Percentiles rank a stretch among this genome's conserved stretches.
Conservation (phyloP, 495 filamentous ascomycete species). For the Penicillium soppii region DNA sequence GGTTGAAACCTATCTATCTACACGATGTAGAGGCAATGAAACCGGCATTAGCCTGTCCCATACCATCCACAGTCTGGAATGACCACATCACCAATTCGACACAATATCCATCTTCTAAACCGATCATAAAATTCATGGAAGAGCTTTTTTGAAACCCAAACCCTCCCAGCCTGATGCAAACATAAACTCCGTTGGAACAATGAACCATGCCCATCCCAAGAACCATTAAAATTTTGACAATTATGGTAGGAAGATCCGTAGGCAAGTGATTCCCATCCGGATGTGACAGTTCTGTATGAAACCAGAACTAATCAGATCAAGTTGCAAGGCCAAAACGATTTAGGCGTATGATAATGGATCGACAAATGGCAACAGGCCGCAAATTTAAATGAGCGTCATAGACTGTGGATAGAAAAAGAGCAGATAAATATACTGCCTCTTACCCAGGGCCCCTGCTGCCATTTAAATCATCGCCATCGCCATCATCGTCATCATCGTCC, state of each 20-base stretch:
- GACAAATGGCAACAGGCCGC: constrained; percentile 11
- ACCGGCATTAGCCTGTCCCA: not conserved
- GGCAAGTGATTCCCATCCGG: constrained; percentile 6
- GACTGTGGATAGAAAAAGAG: constrained; percentile 15
- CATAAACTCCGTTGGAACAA: constrained; percentile 18
- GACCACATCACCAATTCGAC: not conserved
- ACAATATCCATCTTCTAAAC: constrained; percentile 20
- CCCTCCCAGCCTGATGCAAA: constrained; percentile 10
- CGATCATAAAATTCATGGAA: constrained; percentile 21
- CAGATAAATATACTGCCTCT: constrained; percentile 36
- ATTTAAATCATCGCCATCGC: constrained; percentile 25
- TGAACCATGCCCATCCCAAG: constrained; percentile 20
- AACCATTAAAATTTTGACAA: constrained; percentile 8
- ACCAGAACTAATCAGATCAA: constrained; percentile 8
- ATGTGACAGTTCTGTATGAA: constrained; percentile 1
- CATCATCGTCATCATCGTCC: constrained; percentile 55
- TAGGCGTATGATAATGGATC: not conserved
- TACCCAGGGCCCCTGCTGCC: constrained; percentile 16
- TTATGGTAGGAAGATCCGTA: constrained; percentile 5
- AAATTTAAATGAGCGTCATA: constrained; percentile 11
- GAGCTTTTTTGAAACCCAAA: constrained; percentile 23
- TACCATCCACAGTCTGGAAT: not conserved
- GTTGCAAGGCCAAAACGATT: constrained; percentile 15
- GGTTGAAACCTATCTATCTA: not conserved
- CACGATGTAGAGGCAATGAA: constrained; percentile 10